Base-by-base conservation (phyloP, 2,329 filamentous ascomycete species). In the Pyrenophora seminiperda region DNA sequence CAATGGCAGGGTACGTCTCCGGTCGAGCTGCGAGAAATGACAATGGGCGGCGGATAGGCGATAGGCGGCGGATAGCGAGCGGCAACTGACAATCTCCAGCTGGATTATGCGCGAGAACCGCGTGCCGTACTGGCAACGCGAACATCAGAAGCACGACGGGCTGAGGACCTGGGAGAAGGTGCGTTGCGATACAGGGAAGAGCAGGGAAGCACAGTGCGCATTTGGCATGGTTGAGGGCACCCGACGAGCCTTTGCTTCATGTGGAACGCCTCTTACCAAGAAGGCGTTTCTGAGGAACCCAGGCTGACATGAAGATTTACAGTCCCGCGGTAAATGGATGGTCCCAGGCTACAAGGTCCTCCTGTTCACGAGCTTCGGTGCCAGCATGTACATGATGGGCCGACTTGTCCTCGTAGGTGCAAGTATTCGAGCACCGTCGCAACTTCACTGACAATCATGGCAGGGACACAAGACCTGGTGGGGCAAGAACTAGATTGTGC, bases 111-210 rank as follows among this genome's bases (percentile, higher is more conserved):
- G 86, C 75, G 81, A 83, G 73, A 93, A 93, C 83, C 83, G 82
- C 69, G 89, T 92, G 67, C 87, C 88, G 49, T 68, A 88, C 72
- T 82, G 88, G 78, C 89, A 93, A 82, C 81, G 83, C 70, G 76
- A 83, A 65, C 91, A 90, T 80, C 89, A 91, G 79, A 78, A 81
- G 61, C 86, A 89, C 65, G 88, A 88, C 75, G 84, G 83, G 67
- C 76, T 85, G 62, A 85, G 89, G 68, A 76, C 90, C 73, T 92
- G 89, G 89, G 79, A 83, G 76, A 91, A 91, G 77, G 89, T 92
- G 82, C 73, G 87, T 81, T 22, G 32, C 20, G 19, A 44, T 7
- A 41, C 41, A 32, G 31, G 29, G 29, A 60, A 58, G 50, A 50
- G 53, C 36, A 46, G 20, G 47, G 46, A 36, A 42, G 7, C 24